These are phyloP conservation scores for Datura wrightii DNA, from an alignment of 257 asterid genomes.

Conservation along the genomic window DNA sequence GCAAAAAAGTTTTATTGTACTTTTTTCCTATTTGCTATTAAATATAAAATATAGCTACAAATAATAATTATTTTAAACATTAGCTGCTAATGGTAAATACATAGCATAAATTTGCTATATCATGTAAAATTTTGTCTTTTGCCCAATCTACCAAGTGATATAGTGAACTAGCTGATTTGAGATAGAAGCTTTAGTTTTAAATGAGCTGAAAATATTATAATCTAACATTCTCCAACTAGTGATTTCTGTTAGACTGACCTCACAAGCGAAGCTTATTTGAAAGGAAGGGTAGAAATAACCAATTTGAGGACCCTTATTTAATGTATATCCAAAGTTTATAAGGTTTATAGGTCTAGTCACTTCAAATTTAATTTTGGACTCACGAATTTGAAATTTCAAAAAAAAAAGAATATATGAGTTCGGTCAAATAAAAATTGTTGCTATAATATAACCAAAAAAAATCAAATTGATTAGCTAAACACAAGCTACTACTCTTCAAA, in stretches of 20 bases:
- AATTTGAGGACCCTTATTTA: neutral
- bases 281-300: neutral
- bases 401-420: too few species aligned
- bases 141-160: neutral
- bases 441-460: neutral
- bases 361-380: too few species aligned
- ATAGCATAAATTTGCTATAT: neutral
- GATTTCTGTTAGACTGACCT: neutral
- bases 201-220: neutral
- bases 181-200: neutral
- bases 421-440: neutral
- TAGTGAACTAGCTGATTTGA: neutral
- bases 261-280: neutral
- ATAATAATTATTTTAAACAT: too few species aligned
- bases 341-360: too few species aligned
- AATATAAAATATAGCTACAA: too few species aligned
- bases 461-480: neutral
- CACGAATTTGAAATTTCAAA: too few species aligned
- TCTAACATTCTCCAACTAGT: neutral
- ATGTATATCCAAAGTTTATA: too few species aligned
- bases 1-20: too few species aligned
- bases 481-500: neutral
- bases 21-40: too few species aligned
- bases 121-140: too few species aligned
- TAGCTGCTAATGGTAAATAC: too few species aligned